phyloP scores from a whole-genome alignment of 202 grass and related monocot species.

The Cymbopogon flexuosus region DNA sequence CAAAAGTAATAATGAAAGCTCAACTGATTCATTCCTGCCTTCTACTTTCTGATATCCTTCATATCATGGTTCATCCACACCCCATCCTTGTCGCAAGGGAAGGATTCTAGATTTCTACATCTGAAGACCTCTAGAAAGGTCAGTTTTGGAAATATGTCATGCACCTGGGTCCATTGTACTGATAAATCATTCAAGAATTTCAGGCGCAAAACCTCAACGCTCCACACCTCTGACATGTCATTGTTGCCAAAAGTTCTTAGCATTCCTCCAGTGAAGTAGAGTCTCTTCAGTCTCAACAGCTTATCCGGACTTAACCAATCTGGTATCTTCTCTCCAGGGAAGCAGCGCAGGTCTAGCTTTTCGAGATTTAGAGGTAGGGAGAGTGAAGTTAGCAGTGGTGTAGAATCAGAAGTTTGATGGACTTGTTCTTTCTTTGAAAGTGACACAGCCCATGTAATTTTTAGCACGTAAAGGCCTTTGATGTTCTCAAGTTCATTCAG shows the following conservation, averaged over 20 bases:
- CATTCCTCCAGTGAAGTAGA: constrained; percentile 66
- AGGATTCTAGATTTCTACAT: constrained; percentile 32
- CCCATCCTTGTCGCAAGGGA: constrained; percentile 45
- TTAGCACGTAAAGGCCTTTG: constrained; percentile 34
- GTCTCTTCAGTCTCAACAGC: constrained; percentile 35
- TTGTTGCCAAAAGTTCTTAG: constrained; percentile 28
- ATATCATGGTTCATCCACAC: constrained; percentile 38
- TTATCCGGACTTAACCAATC: constrained; percentile 37
- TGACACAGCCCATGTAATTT: constrained; percentile 59
- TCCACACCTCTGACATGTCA: constrained; percentile 20
- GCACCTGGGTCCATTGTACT: constrained; percentile 40
- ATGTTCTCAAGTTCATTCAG: constrained; percentile 42
- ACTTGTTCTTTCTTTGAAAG: constrained; percentile 22
- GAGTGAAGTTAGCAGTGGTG: constrained; percentile 9
- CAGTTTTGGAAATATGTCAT: constrained; percentile 28
- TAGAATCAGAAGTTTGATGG: constrained; percentile 12
- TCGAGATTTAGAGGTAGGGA: constrained; percentile 43
- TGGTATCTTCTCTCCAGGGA: constrained; percentile 38
- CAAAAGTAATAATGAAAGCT: constrained; percentile 7
- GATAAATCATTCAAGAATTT: constrained; percentile 52
- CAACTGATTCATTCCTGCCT: neutral
- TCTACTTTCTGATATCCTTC: constrained; percentile 7
- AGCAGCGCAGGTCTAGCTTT: constrained; percentile 60
- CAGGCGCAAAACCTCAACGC: constrained; percentile 44
- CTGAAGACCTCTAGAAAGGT: constrained; percentile 34